Conservation (phyloP, 306 rosid genomes). For the Luffa aegyptiaca region DNA sequence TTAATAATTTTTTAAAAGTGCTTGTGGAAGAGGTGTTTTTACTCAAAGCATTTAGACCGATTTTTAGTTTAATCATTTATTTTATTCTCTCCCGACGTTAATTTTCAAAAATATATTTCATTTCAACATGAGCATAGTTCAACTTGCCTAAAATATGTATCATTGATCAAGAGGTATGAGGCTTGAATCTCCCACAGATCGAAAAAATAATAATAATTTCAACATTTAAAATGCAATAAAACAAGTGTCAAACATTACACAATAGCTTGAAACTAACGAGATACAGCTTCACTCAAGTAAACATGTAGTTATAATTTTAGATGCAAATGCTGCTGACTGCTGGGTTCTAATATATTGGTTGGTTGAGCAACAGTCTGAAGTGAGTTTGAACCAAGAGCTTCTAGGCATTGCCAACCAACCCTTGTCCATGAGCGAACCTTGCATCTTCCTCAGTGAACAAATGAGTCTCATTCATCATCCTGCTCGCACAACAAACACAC, state of each 20-base stretch:
- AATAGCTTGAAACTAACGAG: neutral
- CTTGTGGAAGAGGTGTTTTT: too few relatives aligned
- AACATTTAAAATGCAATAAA: neutral
- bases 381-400: neutral
- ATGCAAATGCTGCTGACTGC: neutral
- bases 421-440: constrained; percentile 20
- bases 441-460: constrained; percentile 22
- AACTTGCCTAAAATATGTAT: too few relatives aligned
- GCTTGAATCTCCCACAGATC: too few relatives aligned
- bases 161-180: too few relatives aligned
- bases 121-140: too few relatives aligned
- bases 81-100: neutral
- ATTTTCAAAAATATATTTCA: neutral
- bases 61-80: too few relatives aligned
- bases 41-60: too few relatives aligned
- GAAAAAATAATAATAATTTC: too few relatives aligned
- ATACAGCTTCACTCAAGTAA: neutral
- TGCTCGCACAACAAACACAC: neutral
- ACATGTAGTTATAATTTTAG: neutral
- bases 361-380: neutral
- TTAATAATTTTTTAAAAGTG: too few relatives aligned
- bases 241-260: neutral
- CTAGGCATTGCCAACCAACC: neutral
- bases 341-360: neutral
- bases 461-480: constrained; percentile 21